Conservation (phyloP, 345 rosid species). For the Eucalyptus fibrosa region DNA sequence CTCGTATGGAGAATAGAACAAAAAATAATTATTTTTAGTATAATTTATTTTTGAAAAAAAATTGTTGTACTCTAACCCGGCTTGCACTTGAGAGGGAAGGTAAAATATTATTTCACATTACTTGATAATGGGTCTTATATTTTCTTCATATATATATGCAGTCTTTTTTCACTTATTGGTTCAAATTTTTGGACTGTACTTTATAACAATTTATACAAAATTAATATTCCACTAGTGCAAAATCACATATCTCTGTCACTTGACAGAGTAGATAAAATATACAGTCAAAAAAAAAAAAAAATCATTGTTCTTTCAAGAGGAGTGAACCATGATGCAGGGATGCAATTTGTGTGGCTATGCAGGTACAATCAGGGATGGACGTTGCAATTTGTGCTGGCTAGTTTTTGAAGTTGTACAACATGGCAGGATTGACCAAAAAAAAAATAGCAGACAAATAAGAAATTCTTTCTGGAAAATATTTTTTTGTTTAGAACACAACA, state of each 20-base stretch:
- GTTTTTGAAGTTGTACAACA: no score
- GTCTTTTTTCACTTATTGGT: no score
- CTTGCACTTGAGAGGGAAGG: neutral
- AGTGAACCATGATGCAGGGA: neutral
- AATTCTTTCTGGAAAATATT: no score
- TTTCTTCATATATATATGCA: no score
- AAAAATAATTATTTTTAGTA: no score
- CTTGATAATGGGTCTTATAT: neutral
- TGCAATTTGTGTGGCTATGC: neutral
- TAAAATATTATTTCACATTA: no score
- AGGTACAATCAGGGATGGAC: no score
- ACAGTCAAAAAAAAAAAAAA: neutral
- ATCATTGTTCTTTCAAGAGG: no score
- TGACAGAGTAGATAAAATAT: neutral
- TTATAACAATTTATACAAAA: neutral
- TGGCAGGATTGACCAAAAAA: no score
- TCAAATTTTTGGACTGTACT: neutral
- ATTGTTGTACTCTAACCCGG: fast-evolving
- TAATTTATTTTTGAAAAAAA: no score
- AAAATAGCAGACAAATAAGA: no score
- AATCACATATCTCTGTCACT: neutral
- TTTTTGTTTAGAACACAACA: neutral
- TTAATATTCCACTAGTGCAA: neutral
- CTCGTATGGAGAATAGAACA: fast-evolving
- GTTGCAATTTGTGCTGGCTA: no score